These are phyloP conservation scores for Lycium ferocissimum DNA, from an alignment of 257 asterid genomes.

Conservation along the genomic window DNA sequence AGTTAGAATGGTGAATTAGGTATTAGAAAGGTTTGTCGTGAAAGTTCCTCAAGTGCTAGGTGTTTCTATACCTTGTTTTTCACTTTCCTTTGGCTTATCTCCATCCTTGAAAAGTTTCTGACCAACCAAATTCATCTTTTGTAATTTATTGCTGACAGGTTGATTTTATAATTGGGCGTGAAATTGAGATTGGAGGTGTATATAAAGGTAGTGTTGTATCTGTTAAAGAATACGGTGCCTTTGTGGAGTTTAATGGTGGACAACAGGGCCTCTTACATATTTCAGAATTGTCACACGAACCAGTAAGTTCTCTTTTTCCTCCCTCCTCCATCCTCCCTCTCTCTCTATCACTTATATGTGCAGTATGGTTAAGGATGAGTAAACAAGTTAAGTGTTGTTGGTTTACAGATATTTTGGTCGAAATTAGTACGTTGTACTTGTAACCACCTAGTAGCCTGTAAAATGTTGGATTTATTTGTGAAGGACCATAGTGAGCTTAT, in stretches of 20 bases:
- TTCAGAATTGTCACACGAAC: slow-evolving; percentile 87
- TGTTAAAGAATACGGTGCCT: slow-evolving; percentile 95
- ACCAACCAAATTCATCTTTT: slow-evolving; percentile 29
- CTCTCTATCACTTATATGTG: background rate
- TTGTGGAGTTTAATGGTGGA: slow-evolving; percentile 97
- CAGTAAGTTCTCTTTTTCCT: slow-evolving; percentile 50
- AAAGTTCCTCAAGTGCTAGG: slow-evolving; percentile 22
- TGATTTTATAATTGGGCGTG: slow-evolving; percentile 83
- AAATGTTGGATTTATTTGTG: background rate
- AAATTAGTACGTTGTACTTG: background rate
- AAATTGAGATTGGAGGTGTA: slow-evolving; percentile 78
- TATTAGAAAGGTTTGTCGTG: background rate
- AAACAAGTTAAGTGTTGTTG: background rate
- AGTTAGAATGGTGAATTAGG: slow-evolving; percentile 13
- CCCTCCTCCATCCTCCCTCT: background rate
- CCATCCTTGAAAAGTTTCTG: slow-evolving; percentile 10
- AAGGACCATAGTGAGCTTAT: background rate
- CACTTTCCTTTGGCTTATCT: slow-evolving; percentile 25
- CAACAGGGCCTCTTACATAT: slow-evolving; percentile 95
- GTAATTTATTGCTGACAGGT: slow-evolving; percentile 57
- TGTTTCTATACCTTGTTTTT: slow-evolving; percentile 6
- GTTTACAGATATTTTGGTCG: background rate
- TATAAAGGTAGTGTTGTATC: slow-evolving; percentile 82
- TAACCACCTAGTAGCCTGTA: background rate
- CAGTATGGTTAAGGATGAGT: background rate